Evolutionary conservation across 2,329 filamentous ascomycete genomes (phyloP).

Genomic region (Colletotrichum sp.): DNA sequence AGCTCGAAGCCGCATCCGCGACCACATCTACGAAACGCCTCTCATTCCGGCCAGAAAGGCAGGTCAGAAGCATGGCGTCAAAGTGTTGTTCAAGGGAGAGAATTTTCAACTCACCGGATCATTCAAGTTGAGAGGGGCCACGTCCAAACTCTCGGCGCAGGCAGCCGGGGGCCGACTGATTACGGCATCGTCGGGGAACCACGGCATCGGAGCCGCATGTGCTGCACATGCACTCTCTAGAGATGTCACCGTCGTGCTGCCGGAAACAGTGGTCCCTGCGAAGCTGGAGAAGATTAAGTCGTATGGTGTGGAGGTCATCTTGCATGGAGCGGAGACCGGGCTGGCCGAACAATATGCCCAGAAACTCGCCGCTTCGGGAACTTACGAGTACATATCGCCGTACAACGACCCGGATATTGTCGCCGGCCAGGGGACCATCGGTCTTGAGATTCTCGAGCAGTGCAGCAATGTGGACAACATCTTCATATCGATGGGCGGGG

Average conservation of each 20-base stretch:
- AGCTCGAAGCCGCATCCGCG: constrained; percentile 21
- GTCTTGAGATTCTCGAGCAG: constrained; percentile 28
- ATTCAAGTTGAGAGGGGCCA: constrained; percentile 30
- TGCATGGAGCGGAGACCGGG: constrained; percentile 26
- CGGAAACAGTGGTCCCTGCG: constrained; percentile 22
- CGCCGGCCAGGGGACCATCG: constrained; percentile 24
- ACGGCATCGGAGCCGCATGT: constrained; percentile 25
- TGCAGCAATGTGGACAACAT: constrained; percentile 23
- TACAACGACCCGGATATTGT: constrained; percentile 27
- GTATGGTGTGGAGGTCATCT: constrained; percentile 24
- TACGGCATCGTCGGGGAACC: constrained; percentile 27
- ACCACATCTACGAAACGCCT: constrained; percentile 26
- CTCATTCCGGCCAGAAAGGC: constrained; percentile 19
- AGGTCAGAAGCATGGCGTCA: not conserved
- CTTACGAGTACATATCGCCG: constrained; percentile 26
- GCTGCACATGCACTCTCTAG: constrained; percentile 16
- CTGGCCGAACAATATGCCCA: constrained; percentile 27
- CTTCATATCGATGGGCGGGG: constrained; percentile 29
- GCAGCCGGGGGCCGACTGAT: constrained; percentile 12
- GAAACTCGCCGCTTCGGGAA: constrained; percentile 23
- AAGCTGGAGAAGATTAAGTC: constrained; percentile 26
- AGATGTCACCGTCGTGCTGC: constrained; percentile 24
- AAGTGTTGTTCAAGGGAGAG: constrained; percentile 28
- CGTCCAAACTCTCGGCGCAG: constrained; percentile 26
- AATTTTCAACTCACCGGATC: constrained; percentile 31